phyloP scores from a whole-genome alignment of 345 rosid species.

The Aquilaria sinensis region DNA sequence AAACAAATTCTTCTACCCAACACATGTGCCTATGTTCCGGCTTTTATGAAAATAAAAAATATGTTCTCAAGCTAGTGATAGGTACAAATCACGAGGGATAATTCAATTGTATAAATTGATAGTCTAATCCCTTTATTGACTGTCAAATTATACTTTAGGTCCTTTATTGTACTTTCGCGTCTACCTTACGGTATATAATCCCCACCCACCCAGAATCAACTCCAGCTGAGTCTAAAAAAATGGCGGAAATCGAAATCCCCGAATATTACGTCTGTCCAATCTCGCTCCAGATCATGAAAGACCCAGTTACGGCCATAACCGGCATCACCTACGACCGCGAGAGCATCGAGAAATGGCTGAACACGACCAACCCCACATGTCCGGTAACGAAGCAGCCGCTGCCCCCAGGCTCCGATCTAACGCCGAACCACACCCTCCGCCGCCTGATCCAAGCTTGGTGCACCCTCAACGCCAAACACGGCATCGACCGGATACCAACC shows the following conservation, averaged over 20 bases:
- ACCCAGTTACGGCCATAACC: slow-evolving; percentile 54
- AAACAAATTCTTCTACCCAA: too few relatives aligned
- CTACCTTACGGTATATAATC: background rate
- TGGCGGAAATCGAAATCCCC: slow-evolving; percentile 46
- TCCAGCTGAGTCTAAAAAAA: background rate
- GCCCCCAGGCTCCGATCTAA: slow-evolving; percentile 30
- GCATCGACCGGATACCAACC: slow-evolving; percentile 26
- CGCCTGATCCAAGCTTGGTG: slow-evolving; percentile 59
- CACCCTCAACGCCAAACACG: slow-evolving; percentile 13
- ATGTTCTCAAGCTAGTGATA: too few relatives aligned
- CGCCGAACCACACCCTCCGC: slow-evolving; percentile 44
- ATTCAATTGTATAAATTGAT: background rate
- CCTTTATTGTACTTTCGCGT: background rate
- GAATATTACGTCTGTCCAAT: slow-evolving; percentile 51
- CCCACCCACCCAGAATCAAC: background rate
- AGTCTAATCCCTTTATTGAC: background rate
- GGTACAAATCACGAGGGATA: too few relatives aligned
- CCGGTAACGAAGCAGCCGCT: slow-evolving; percentile 51
- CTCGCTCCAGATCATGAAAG: slow-evolving; percentile 52
- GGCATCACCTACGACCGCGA: slow-evolving; percentile 59
- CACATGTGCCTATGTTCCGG: too few relatives aligned
- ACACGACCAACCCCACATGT: slow-evolving; percentile 24
- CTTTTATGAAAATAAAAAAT: too few relatives aligned
- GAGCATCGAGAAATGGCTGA: slow-evolving; percentile 54
- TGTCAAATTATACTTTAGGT: background rate